Evolutionary conservation across 441 rosid genomes (phyloP), one percentile per base, ranked within the genome.

Genomic region (Erodium trifolium): DNA sequence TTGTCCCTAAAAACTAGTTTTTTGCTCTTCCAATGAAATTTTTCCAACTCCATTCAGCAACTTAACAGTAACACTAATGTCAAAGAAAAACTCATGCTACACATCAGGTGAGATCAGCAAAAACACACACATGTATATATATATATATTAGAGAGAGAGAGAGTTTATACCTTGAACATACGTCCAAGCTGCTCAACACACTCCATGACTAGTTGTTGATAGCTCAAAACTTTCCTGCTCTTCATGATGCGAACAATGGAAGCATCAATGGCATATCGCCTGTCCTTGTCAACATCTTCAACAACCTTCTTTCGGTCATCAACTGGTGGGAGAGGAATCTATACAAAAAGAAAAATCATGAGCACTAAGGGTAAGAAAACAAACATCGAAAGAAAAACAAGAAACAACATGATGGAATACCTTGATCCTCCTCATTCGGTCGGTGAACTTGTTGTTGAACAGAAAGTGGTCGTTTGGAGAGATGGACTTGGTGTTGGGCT

Each of bases 221-320:
- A 88, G 45, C 93, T 88, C 83, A 90, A 78, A 23, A 87, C 84
- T 72, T 95, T 88, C 77, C 97, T 76, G 63, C 93, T 84, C 86
- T 95, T 95, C 99, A 95, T 92, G 73, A 95, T 92, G 53, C 99
- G 93, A 6, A 95, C 99, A 64, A 95, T 84, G 37, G 99, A 89
- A 35, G 99, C 99, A 79, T 95, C 99, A 71, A 92, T 87, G 0
- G 96, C 97, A 74, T 88, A 89, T 19, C 93, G 84, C 45, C 97
- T 78, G 76, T 87, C 98, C 80, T 89, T 93, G 70, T 91, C 92
- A 0, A 91, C 96, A 68, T 91, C 97, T 78, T 93, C 98, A 51
- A 91, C 83, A 10, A 93, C 89, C 72, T 88, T 93, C 85, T 84
- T 91, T 78, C 90, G 81, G 72, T 93, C 98, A 76, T 89, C 98